A percentile compares a stretch with the other conserved stretches of the same genome.
These are phyloP conservation scores for Wickerhamiella dianesei DNA, from an alignment of 805 yeast species.

Conservation along the genomic window DNA sequence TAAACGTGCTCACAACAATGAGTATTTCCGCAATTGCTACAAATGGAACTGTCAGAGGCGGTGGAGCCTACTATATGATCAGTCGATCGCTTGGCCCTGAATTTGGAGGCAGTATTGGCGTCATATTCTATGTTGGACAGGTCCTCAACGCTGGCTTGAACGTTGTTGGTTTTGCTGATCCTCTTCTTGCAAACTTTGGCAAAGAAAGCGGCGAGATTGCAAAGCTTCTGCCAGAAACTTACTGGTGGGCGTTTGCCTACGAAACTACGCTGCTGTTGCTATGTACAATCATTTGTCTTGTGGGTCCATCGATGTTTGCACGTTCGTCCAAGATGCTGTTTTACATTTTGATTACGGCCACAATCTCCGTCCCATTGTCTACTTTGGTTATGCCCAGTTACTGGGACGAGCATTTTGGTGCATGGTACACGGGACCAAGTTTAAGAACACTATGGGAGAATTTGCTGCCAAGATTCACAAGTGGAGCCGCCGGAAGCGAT, in stretches of 20 bases:
- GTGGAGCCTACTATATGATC: constrained; percentile 97
- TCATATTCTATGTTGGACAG: constrained; percentile 90
- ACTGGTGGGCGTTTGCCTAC: constrained; percentile 55
- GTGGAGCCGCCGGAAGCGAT: constrained; percentile 86
- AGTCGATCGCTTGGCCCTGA: constrained; percentile 93
- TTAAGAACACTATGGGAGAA: constrained; percentile 55
- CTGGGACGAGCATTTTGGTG: constrained; percentile 18
- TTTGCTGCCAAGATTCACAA: constrained; percentile 65
- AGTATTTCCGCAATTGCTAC: constrained; percentile 94
- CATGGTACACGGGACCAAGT: constrained; percentile 55
- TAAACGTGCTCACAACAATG: constrained; percentile 72
- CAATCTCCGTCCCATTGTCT: constrained; percentile 72
- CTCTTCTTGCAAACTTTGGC: constrained; percentile 71
- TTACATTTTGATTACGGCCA: constrained; percentile 50
- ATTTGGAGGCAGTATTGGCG: constrained; percentile 95
- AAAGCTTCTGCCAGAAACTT: constrained; percentile 52
- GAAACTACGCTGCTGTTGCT: constrained; percentile 53
- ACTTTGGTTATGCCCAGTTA: constrained; percentile 54
- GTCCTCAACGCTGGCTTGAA: constrained; percentile 78
- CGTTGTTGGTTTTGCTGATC: constrained; percentile 92
- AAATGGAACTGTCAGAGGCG: constrained; percentile 93
- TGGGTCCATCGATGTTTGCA: constrained; percentile 72
- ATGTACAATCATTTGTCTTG: constrained; percentile 64
- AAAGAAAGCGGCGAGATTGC: constrained; percentile 39
- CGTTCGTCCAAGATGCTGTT: constrained; percentile 69